A percentile compares a stretch with the other conserved stretches of the same genome.
Conservation (phyloP, 345 rosid species). For the Arabis alpina region DNA sequence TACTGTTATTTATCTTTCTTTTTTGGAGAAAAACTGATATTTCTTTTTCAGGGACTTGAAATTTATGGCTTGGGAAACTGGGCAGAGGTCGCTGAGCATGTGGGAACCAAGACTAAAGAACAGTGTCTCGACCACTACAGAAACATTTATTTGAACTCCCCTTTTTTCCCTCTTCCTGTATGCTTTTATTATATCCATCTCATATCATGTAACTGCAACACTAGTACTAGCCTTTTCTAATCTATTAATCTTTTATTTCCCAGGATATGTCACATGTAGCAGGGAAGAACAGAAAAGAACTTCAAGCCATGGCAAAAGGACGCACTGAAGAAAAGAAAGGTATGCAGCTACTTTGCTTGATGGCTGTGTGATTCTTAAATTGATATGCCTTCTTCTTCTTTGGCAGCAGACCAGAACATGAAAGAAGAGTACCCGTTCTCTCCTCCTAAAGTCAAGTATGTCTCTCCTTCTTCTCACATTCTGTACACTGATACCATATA, state of each 20-base stretch:
- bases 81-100: slow-evolving; percentile 97
- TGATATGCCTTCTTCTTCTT: slow-evolving; percentile 49
- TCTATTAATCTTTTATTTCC: slow-evolving; percentile 28
- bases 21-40: neutral
- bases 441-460: slow-evolving; percentile 93
- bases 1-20: neutral
- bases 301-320: slow-evolving; percentile 97
- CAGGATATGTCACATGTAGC: slow-evolving; percentile 97
- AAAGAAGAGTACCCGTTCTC: slow-evolving; percentile 87
- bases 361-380: slow-evolving; percentile 18
- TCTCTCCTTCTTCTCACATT: slow-evolving; percentile 28
- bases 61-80: slow-evolving; percentile 98
- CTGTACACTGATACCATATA: slow-evolving; percentile 17
- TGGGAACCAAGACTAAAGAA: slow-evolving; percentile 95
- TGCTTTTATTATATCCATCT: slow-evolving; percentile 27
- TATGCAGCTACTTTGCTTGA: slow-evolving; percentile 33
- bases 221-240: slow-evolving; percentile 7
- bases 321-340: slow-evolving; percentile 88
- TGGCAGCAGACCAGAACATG: slow-evolving; percentile 61
- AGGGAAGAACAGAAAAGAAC: slow-evolving; percentile 93
- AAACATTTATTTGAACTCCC: slow-evolving; percentile 78
- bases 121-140: slow-evolving; percentile 79
- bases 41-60: slow-evolving; percentile 78
- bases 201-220: slow-evolving; percentile 6
- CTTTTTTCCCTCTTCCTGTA: slow-evolving; percentile 93